Base-by-base conservation (phyloP, 805 yeast species). In the Teunomyces lycoperdinae region DNA sequence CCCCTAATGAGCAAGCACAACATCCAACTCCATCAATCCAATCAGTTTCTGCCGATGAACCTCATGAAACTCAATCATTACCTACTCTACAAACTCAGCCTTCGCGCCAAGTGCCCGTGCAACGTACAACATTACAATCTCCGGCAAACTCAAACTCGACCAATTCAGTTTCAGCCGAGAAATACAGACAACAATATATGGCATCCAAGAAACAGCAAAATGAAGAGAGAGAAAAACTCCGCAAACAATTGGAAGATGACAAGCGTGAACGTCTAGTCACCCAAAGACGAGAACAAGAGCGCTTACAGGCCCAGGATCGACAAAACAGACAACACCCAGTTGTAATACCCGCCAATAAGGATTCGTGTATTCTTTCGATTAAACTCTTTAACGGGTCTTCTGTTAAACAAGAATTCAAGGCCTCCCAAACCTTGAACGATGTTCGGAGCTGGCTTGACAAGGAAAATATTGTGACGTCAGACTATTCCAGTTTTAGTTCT, bases 381-480 rank as follows among this genome's bases (percentile, higher is more conserved):
- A 79, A 87, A 54, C 68, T 86, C 33, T 74, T 88, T 42, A 86
- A 88, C 63, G 92, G 96, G 0, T 68, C 72, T 9, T 70, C 85
- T 1, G 48, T 85, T 3, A 77, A 74, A 46, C 74, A 79, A 42
- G 70, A 70, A 17, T 87, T 88, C 55, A 50, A 58, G 1, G 62
- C 77, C 0, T 49, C 55, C 2, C 71, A 75, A 9, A 77, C 79
- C 1, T 68, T 89, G 32, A 66, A 67, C 14, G 77, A 74, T 41
- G 90, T 89, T 3, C 71, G 96, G 45, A 65, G 62, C 14, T 84
- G 85, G 82, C 64, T 87, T 8, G 83, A 83, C 49, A 55, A 53
- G 4, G 73, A 75, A 45, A 62, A 87, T 62, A 56, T 56, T 16
- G 58, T 67, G 1, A 72, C 79, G 1, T 20, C 38, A 16, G 32